A percentile compares a stretch with the other conserved stretches of the same genome.
These are phyloP conservation scores for Sporothrix pseudoabietina DNA, from an alignment of 2,329 filamentous ascomycete genomes.

Conservation along the genomic window DNA sequence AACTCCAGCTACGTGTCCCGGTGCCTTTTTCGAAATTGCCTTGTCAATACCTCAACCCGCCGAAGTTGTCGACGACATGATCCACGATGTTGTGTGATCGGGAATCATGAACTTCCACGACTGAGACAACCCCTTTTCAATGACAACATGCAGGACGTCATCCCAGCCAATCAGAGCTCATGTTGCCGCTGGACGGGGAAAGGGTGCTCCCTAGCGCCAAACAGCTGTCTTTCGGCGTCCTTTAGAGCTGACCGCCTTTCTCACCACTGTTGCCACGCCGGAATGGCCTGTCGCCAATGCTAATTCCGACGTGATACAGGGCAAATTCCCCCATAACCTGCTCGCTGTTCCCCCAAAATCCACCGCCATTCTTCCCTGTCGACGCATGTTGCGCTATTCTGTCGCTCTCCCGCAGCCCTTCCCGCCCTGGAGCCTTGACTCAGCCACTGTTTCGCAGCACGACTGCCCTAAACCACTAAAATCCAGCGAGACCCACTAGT, in stretches of 20 bases:
- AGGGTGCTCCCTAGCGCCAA: slow-evolving; percentile 12
- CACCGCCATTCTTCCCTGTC: not conserved
- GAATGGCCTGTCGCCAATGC: not conserved
- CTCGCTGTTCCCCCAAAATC: not conserved
- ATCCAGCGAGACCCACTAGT: not conserved
- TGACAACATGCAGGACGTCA: not conserved
- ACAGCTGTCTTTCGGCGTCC: not conserved
- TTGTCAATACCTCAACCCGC: too few species aligned
- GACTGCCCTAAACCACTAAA: not conserved
- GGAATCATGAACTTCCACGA: slow-evolving; percentile 2
- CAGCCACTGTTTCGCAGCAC: slow-evolving; percentile 6
- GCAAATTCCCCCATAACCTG: not conserved
- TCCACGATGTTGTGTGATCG: not conserved
- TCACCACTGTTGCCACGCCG: slow-evolving; percentile 5
- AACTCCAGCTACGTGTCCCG: too few species aligned
- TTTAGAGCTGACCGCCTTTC: slow-evolving; percentile 4
- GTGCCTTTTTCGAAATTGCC: too few species aligned
- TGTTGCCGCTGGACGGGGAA: not conserved
- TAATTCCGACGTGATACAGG: slow-evolving; percentile 1
- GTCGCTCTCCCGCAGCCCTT: slow-evolving; percentile 15
- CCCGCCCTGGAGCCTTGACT: not conserved
- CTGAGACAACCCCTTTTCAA: slow-evolving; percentile 13
- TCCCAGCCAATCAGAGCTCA: not conserved
- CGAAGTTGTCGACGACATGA: not conserved
- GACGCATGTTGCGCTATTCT: not conserved